Conservation (phyloP, 306 rosid genomes). For the Inga laurina region DNA sequence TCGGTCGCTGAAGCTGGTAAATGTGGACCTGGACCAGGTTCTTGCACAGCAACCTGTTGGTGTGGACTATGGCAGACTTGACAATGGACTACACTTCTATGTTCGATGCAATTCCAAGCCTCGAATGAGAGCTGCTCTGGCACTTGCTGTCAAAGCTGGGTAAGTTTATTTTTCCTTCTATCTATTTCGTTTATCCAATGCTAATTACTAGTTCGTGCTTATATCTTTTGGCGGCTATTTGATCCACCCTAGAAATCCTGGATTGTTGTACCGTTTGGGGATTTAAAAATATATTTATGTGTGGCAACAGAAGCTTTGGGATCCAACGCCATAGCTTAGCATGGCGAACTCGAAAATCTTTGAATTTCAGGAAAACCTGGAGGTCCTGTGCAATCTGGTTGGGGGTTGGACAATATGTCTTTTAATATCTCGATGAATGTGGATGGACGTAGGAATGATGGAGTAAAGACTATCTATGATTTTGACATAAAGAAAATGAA, state of each 20-base stretch:
- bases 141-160: conserved; percentile 92
- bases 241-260: neutral
- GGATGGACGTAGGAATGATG: neutral
- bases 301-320: neutral
- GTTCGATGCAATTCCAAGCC: conserved; percentile 95
- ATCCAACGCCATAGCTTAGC: neutral
- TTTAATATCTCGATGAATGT: neutral
- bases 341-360: neutral
- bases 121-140: conserved; percentile 91
- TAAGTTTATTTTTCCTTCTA: conserved; percentile 27
- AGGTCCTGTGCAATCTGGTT: neutral
- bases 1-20: conserved; percentile 81
- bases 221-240: neutral
- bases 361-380: neutral
- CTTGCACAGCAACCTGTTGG: conserved; percentile 64
- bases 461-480: neutral
- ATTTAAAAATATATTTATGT: neutral
- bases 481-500: neutral
- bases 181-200: neutral
- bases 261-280: neutral
- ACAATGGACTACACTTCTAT: conserved; percentile 81
- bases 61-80: conserved; percentile 75
- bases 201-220: neutral
- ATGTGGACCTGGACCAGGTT: conserved; percentile 61
- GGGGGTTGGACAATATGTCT: neutral